A percentile compares a stretch with the other conserved stretches of the same genome.
phyloP scores from a whole-genome alignment of 2,329 filamentous ascomycete genomes.

The Pleomassaria siparia region DNA sequence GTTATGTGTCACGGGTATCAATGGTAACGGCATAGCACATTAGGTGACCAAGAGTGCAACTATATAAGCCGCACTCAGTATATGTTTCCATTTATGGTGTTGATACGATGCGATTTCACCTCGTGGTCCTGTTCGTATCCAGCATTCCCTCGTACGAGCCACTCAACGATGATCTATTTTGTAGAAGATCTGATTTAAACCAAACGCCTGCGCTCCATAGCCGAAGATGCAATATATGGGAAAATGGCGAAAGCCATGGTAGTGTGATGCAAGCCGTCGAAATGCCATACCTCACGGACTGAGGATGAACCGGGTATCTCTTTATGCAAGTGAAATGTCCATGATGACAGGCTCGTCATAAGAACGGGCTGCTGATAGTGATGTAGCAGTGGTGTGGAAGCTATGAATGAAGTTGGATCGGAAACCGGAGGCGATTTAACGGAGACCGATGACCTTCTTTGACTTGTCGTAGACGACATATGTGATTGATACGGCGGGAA shows the following conservation, averaged over 20 bases:
- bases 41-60: too few species aligned
- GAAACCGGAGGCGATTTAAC: constrained; percentile 18
- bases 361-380: constrained; percentile 1
- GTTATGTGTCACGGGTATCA: too few species aligned
- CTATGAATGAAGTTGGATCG: background rate
- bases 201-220: constrained; percentile 10
- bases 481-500: constrained; percentile 85
- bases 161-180: constrained; percentile 1
- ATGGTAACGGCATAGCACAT: too few species aligned
- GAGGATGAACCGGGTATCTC: constrained; percentile 29
- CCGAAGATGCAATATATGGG: constrained; percentile 4
- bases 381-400: background rate
- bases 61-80: background rate
- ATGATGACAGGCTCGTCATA: background rate
- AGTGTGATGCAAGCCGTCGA: constrained; percentile 1
- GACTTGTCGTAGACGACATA: constrained; percentile 48
- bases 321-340: constrained; percentile 28
- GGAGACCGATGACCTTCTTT: constrained; percentile 39
- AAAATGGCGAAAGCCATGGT: background rate
- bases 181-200: constrained; percentile 7
- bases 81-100: background rate
- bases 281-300: background rate
- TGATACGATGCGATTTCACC: background rate
- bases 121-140: background rate
- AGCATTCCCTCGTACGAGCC: background rate